Evolutionary conservation across 768 basidiomycete species (phyloP), one percentile per base, ranked within the genome.

Genomic region (Tricholoma matsutake): DNA sequence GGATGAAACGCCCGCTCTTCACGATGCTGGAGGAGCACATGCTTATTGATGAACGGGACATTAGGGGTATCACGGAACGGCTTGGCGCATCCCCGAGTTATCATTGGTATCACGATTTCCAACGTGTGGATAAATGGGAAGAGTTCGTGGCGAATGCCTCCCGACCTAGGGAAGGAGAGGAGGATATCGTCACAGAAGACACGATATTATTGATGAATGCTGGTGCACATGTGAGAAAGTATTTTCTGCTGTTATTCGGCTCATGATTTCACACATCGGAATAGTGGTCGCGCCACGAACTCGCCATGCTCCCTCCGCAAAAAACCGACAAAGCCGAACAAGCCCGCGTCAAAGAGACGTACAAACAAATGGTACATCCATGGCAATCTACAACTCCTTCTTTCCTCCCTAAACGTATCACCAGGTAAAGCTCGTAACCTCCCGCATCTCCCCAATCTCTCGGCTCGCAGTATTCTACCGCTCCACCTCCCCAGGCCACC

Each of bases 21-120:
- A 73, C 71, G 13, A 63, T 71, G 63, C 67, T 73, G 14, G 69
- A 73, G 43, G 70, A 72, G 51, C 68, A 71, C 63, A 68, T 73
- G 67, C 53, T 71, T 9, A 63, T 73, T 45, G 65, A 64, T 32
- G 64, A 71, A 28, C 59, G 56, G 11, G 71, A 73, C 49, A 70
- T 73, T 39, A 61, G 66, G 20, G 58, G 62, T 8, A 72, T 73
- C 54, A 68, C 70, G 5, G 66, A 71, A 41, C 58, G 62, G 16
- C 52, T 72, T 22, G 70, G 70, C 10, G 71, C 70, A 1, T 62
- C 63, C 14, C 62, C 68, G 34, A 61, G 62, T 18, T 66, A 69
- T 51, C n/a, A 62, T 35, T 72, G 71, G 72, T 62, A 65, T 54
- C 69, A 67, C 54, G 58, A 67, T 18, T 68, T 71, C 35, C 68